Evolutionary conservation across 2,329 filamentous ascomycete species (phyloP).

Genomic region (Penicillium sp.): DNA sequence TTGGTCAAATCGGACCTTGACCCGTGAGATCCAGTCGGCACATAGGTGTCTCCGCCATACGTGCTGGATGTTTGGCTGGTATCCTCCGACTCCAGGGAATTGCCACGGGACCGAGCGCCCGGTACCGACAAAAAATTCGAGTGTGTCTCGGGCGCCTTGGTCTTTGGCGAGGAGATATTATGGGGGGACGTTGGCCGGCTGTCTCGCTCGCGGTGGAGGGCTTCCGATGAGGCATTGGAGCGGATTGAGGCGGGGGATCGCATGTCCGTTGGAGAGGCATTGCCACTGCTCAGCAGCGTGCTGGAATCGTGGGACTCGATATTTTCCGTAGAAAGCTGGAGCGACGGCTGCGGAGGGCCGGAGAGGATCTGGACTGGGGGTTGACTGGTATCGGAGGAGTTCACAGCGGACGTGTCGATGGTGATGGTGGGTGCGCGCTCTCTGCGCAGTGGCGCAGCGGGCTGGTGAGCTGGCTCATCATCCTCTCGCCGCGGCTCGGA

Average conservation of each 20-base stretch:
- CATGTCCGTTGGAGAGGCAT: conserved; percentile 49
- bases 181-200: conserved; percentile 65
- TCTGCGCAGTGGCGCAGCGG: conserved; percentile 38
- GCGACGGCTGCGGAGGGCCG: conserved; percentile 35
- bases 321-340: conserved; percentile 40
- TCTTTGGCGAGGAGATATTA: conserved; percentile 63
- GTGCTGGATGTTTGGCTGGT: conserved; percentile 53
- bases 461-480: conserved; percentile 26
- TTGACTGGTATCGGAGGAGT: conserved; percentile 35
- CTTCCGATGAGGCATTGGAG: conserved; percentile 58
- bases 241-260: conserved; percentile 54
- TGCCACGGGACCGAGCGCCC: conserved; percentile 60
- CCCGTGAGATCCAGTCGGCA: conserved; percentile 44
- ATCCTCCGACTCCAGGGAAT: conserved; percentile 63
- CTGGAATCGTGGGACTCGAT: conserved; percentile 32
- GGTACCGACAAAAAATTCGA: conserved; percentile 63
- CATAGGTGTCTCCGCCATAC: conserved; percentile 55
- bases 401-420: conserved; percentile 56
- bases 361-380: conserved; percentile 36
- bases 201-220: conserved; percentile 45
- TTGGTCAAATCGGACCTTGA: conserved; percentile 45
- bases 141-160: conserved; percentile 51
- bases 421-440: conserved; percentile 55
- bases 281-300: conserved; percentile 29
- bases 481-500: conserved; percentile 28